Percentiles rank a stretch among this genome's conserved stretches.
Evolutionary conservation across 78 protist genomes (phyloP).

Genomic region (Dictyostelium firmibasis): DNA sequence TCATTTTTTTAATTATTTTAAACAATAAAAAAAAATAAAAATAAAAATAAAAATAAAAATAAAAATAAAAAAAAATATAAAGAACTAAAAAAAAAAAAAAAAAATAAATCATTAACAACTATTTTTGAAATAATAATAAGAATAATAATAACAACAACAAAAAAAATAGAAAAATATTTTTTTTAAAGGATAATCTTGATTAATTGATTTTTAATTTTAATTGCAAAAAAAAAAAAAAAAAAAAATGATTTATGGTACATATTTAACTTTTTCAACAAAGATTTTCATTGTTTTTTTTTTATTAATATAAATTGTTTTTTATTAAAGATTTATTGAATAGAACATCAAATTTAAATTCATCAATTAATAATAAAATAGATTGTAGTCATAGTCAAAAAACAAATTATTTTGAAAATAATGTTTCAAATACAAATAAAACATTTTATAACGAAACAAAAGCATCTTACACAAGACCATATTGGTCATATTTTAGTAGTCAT

Average conservation of each 20-base stretch:
- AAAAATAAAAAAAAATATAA: neutral
- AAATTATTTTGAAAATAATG: neutral
- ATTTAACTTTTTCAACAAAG: too few species aligned
- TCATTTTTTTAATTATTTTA: neutral
- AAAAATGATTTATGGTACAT: too few species aligned
- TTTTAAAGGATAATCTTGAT: too few species aligned
- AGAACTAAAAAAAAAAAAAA: neutral
- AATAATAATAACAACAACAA: too few species aligned
- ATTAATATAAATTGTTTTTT: neutral
- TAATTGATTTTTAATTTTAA: too few species aligned
- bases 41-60: neutral
- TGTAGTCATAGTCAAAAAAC: neutral
- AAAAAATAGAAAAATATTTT: too few species aligned
- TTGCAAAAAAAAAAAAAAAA: too few species aligned
- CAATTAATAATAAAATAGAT: neutral
- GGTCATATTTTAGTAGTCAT: neutral
- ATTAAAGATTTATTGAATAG: neutral
- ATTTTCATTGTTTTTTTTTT: neutral
- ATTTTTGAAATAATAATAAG: too few species aligned
- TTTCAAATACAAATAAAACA: neutral
- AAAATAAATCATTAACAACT: too few species aligned
- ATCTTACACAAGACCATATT: neutral
- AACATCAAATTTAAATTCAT: neutral
- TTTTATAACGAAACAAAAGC: neutral
- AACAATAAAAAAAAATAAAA: neutral